phyloP scores from a whole-genome alignment of 164 flowering plant genomes.

The Buxus sempervirens region DNA sequence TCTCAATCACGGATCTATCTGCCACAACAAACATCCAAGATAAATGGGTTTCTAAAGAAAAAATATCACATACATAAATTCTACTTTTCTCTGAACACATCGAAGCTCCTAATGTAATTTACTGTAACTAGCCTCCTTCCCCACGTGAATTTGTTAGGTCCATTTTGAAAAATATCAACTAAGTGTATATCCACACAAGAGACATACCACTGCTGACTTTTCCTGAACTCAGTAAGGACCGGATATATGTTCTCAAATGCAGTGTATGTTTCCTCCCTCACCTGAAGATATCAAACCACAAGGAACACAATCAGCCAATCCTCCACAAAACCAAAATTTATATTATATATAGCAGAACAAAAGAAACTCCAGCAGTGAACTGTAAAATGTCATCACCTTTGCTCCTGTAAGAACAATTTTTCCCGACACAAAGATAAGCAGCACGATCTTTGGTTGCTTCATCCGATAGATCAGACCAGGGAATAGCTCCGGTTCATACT shows the following conservation, averaged over 20 bases:
- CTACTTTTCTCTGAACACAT: no score
- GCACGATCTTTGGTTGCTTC: slow-evolving; percentile 88
- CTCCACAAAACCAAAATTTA: background rate
- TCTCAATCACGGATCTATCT: no score
- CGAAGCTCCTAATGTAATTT: no score
- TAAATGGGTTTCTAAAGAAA: no score
- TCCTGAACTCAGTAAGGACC: slow-evolving; percentile 76
- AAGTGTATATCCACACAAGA: background rate
- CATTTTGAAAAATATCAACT: background rate
- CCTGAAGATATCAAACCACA: slow-evolving; percentile 30
- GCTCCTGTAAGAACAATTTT: slow-evolving; percentile 95
- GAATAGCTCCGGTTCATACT: slow-evolving; percentile 95
- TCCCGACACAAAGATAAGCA: slow-evolving; percentile 89
- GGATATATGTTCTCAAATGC: slow-evolving; percentile 90
- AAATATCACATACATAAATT: no score
- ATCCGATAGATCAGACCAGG: slow-evolving; percentile 94
- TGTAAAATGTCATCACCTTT: slow-evolving; percentile 39
- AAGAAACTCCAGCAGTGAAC: background rate
- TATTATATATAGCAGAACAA: background rate
- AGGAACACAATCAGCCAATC: background rate
- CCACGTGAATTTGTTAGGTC: background rate
- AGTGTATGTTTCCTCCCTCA: slow-evolving; percentile 68
- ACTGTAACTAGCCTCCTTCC: no score
- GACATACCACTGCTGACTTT: slow-evolving; percentile 59
- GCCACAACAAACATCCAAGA: no score